Percentiles rank a stretch among this genome's conserved stretches.
Evolutionary conservation across 805 yeast genomes (phyloP).

Genomic region (Clavispora asparagi): DNA sequence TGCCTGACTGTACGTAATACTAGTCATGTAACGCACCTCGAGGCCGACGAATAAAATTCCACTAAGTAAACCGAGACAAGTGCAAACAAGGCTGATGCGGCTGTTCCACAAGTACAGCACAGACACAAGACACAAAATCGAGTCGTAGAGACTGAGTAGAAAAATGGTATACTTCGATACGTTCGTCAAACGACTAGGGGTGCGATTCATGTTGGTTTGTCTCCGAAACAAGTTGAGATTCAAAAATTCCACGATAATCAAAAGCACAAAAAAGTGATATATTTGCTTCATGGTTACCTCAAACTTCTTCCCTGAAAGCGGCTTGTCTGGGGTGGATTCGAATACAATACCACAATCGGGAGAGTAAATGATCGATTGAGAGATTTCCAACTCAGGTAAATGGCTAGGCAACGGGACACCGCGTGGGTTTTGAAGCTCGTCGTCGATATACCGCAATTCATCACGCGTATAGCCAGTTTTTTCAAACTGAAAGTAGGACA

Average conservation of each 20-base stretch:
- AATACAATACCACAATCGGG: slow-evolving; percentile 81
- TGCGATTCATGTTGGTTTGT: slow-evolving; percentile 67
- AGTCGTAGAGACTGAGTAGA: slow-evolving; percentile 68
- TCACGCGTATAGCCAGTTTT: slow-evolving; percentile 50
- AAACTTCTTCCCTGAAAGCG: slow-evolving; percentile 49
- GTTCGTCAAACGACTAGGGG: slow-evolving; percentile 76
- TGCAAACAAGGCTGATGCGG: slow-evolving; percentile 59
- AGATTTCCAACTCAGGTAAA: slow-evolving; percentile 53
- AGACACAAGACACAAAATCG: slow-evolving; percentile 60
- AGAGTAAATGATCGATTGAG: slow-evolving; percentile 63
- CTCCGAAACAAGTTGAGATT: slow-evolving; percentile 56
- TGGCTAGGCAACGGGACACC: slow-evolving; percentile 63
- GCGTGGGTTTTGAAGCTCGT: slow-evolving; percentile 65
- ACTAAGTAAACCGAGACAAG: slow-evolving; percentile 64
- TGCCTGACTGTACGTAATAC: slow-evolving; percentile 62
- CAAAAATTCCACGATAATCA: slow-evolving; percentile 35
- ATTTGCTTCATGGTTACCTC: slow-evolving; percentile 40
- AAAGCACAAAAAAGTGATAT: slow-evolving; percentile 41
- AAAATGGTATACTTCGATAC: slow-evolving; percentile 52
- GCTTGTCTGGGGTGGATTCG: slow-evolving; percentile 12
- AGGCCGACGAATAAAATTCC: slow-evolving; percentile 68
- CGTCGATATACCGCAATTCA: slow-evolving; percentile 60
- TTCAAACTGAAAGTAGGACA: slow-evolving; percentile 62
- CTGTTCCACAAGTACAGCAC: slow-evolving; percentile 47
- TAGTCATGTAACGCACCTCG: slow-evolving; percentile 68